phyloP scores from a whole-genome alignment of 345 rosid species.

The Salix suchowensis region DNA sequence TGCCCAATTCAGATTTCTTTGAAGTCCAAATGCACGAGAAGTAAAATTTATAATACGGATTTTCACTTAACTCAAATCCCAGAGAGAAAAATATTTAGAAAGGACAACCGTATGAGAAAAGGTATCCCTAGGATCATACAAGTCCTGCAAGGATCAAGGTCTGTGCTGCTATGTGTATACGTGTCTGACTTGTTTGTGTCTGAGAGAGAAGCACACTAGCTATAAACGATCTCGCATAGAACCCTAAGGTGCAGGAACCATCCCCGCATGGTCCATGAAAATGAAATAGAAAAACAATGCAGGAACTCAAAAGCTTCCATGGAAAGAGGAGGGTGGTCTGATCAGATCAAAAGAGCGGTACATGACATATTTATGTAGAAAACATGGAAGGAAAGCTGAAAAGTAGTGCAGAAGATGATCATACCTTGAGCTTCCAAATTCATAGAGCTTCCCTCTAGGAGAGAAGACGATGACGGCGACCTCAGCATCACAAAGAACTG shows the following conservation, averaged over 20 bases:
- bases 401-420: not conserved
- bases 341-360: not conserved
- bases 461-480: conserved; percentile 42
- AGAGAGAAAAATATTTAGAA: not conserved
- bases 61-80: not conserved
- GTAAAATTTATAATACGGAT: not conserved
- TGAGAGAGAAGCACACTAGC: not conserved
- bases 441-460: conserved; percentile 40
- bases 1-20: not conserved
- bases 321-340: not conserved
- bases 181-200: not conserved
- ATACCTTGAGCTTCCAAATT: conserved; percentile 37
- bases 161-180: not conserved
- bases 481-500: conserved; percentile 37
- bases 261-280: not conserved
- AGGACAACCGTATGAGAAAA: not conserved
- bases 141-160: not conserved
- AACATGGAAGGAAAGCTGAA: not conserved
- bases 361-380: not conserved
- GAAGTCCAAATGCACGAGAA: not conserved
- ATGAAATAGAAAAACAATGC: not conserved
- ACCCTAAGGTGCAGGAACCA: not conserved
- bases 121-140: not conserved
- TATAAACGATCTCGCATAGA: not conserved
- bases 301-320: not conserved